Conservation (phyloP, 192 early-diverging fungal genomes). For the Phycomyces blakesleeanus region DNA sequence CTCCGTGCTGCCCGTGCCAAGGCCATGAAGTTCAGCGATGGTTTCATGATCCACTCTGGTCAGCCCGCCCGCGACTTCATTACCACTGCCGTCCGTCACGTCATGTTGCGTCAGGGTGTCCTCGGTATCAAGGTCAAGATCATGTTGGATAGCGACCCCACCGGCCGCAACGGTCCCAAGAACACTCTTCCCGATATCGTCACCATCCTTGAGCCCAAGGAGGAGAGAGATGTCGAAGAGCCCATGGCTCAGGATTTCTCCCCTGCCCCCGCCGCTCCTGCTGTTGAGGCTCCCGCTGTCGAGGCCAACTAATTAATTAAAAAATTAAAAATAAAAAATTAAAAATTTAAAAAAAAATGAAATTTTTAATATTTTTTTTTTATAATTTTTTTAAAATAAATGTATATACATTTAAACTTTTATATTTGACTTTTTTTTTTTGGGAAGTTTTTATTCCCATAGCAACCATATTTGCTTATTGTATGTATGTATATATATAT, state of each 20-base stretch:
- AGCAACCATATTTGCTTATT: too few relatives aligned
- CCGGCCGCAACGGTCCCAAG: constrained; percentile 92
- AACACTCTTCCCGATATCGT: constrained; percentile 93
- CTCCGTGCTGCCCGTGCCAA: constrained; percentile 99
- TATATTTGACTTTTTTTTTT: too few relatives aligned
- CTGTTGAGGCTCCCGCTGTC: constrained; percentile 17
- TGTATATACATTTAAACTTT: too few relatives aligned
- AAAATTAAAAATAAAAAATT: too few relatives aligned
- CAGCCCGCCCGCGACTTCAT: constrained; percentile 95
- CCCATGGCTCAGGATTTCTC: constrained; percentile 64
- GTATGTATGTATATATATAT: background rate
- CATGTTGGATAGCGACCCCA: constrained; percentile 94
- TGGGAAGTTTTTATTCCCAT: too few relatives aligned
- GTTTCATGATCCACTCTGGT: constrained; percentile 99
- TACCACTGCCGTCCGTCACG: constrained; percentile 94
- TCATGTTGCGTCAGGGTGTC: constrained; percentile 97
- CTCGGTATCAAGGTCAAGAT: constrained; percentile 99
- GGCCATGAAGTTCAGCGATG: constrained; percentile 99
- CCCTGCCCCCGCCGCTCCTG: constrained; percentile 27
- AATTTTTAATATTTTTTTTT: too few relatives aligned
- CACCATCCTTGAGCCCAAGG: constrained; percentile 92
- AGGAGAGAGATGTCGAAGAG: constrained; percentile 66
- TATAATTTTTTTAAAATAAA: too few relatives aligned
- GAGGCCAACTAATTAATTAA: constrained; percentile 10
- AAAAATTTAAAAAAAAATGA: background rate